A percentile compares a stretch with the other conserved stretches of the same genome.
Conservation (phyloP, 352 stramenopile species). For the Globisporangium canariense region DNA sequence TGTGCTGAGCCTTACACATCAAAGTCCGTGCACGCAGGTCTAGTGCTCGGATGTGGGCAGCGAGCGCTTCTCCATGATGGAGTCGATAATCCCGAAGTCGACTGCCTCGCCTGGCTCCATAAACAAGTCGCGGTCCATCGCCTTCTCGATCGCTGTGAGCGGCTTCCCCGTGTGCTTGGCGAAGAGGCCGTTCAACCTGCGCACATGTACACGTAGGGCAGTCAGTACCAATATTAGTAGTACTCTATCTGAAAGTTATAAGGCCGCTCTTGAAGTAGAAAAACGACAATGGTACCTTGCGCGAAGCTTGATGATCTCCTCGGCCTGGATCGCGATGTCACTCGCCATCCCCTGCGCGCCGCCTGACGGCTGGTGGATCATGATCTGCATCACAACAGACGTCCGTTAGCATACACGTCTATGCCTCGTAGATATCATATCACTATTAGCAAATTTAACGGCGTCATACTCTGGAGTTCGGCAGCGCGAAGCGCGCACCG, state of each 20-base stretch:
- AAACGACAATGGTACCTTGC: conserved; percentile 32
- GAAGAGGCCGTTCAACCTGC: conserved; percentile 75
- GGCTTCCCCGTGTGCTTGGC: conserved; percentile 70
- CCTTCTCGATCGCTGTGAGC: conserved; percentile 77
- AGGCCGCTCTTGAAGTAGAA: neutral
- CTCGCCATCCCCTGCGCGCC: conserved; percentile 96
- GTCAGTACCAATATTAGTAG: neutral
- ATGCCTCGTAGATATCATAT: neutral
- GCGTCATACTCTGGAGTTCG: conserved; percentile 86
- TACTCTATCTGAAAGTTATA: conserved; percentile 16
- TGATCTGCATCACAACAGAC: conserved; percentile 57
- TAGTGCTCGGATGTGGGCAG: conserved; percentile 14
- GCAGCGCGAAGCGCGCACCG: conserved; percentile 89
- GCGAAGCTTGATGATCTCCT: conserved; percentile 96
- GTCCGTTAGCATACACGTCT: conserved; percentile 2
- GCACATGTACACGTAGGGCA: neutral
- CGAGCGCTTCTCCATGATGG: conserved; percentile 68
- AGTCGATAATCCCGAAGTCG: conserved; percentile 84
- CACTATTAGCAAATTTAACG: neutral
- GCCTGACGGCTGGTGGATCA: conserved; percentile 98
- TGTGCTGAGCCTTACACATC: neutral
- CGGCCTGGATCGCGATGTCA: conserved; percentile 98
- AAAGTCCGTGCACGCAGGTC: neutral
- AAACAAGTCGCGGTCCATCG: conserved; percentile 86
- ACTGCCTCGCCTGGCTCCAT: conserved; percentile 73